Conservation (phyloP, 768 basidiomycete species). For the Dioszegia hungarica region DNA sequence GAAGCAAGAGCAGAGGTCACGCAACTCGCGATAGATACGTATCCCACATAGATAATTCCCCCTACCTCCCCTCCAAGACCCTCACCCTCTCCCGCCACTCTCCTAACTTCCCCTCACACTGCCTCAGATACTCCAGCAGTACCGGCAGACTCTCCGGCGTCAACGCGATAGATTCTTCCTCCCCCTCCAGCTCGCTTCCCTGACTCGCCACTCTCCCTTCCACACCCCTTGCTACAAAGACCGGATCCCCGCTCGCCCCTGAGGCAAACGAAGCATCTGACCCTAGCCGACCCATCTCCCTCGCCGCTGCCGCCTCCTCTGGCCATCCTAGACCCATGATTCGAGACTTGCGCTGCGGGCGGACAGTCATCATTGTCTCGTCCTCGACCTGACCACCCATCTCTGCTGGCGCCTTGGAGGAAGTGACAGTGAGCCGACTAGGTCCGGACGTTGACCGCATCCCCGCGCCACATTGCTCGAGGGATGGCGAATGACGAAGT, state of each 20-base stretch:
- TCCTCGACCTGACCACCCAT: not conserved
- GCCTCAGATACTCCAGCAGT: constrained; percentile 31
- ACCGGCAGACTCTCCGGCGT: constrained; percentile 40
- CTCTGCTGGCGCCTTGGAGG: not conserved
- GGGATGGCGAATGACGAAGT: not conserved
- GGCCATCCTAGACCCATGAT: constrained; percentile 32
- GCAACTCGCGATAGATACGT: too few relatives aligned
- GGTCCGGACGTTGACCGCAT: constrained; percentile 4
- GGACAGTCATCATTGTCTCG: constrained; percentile 16
- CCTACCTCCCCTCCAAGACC: not conserved
- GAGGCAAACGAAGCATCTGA: not conserved
- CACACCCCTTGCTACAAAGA: not conserved
- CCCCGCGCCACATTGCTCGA: not conserved
- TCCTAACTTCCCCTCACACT: constrained; percentile 33
- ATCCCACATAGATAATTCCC: too few relatives aligned
- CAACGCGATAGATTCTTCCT: constrained; percentile 22
- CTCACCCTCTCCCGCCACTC: constrained; percentile 29
- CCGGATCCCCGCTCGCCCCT: not conserved
- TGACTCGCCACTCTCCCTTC: not conserved
- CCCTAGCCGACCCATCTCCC: not conserved
- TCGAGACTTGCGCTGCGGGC: constrained; percentile 16
- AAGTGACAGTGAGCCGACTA: not conserved
- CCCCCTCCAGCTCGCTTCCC: not conserved
- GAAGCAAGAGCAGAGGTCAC: too few relatives aligned
- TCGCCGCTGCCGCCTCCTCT: constrained; percentile 5